Evolutionary conservation across 345 rosid genomes (phyloP).

Genomic region (Eucalyptus cloeziana): DNA sequence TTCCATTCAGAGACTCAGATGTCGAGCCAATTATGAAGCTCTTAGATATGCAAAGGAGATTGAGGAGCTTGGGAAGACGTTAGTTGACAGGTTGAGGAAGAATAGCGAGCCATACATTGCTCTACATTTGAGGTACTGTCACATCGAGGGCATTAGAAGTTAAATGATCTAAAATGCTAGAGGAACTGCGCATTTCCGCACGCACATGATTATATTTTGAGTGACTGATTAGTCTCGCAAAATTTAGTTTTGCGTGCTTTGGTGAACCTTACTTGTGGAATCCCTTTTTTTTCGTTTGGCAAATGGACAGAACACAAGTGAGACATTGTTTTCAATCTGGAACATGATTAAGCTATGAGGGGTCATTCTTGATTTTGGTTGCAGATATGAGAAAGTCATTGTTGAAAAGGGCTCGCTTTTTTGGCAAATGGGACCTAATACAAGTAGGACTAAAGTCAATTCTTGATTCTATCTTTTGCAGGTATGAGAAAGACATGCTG

Average conservation of each 20-base stretch:
- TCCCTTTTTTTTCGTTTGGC: background rate
- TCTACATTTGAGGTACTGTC: slow-evolving; percentile 67
- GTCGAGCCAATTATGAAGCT: slow-evolving; percentile 92
- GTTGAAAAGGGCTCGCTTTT: background rate
- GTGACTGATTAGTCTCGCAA: background rate
- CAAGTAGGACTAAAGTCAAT: background rate
- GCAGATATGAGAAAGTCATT: background rate
- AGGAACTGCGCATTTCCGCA: background rate
- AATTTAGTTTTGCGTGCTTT: background rate
- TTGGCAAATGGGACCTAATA: background rate
- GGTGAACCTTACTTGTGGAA: background rate
- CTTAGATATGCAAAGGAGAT: slow-evolving; percentile 56
- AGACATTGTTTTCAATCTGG: background rate
- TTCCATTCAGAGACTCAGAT: slow-evolving; percentile 70
- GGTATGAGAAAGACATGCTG: slow-evolving; percentile 99
- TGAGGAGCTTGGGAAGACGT: slow-evolving; percentile 52
- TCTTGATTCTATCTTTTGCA: slow-evolving; percentile 6
- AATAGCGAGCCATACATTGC: slow-evolving; percentile 72
- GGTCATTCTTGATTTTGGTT: background rate
- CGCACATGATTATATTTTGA: background rate
- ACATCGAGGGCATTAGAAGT: background rate
- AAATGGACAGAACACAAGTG: background rate
- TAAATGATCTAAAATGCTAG: background rate
- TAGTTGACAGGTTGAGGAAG: slow-evolving; percentile 62
- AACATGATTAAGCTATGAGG: background rate